Conservation (phyloP, 2,329 filamentous ascomycete species). For the Xylariaceae sp. region DNA sequence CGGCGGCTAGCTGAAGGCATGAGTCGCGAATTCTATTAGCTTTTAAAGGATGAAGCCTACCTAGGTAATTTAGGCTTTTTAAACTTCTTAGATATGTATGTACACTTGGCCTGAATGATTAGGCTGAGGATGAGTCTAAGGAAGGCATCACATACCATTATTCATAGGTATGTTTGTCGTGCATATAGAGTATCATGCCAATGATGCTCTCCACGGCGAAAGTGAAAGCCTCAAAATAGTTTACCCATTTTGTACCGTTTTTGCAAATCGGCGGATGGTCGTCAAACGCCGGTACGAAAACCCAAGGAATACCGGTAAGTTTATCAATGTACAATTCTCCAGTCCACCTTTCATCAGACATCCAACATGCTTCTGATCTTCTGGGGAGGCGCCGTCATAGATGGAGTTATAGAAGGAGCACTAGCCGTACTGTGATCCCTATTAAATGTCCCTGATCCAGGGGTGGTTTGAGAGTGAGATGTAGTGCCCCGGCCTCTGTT, state of each 20-base stretch:
- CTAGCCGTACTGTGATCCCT: slow-evolving; percentile 44
- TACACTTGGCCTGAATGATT: neutral
- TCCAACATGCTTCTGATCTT: slow-evolving; percentile 55
- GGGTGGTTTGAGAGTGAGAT: slow-evolving; percentile 6
- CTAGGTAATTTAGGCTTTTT: neutral
- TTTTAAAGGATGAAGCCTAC: neutral
- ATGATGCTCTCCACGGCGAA: neutral
- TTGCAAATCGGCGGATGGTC: neutral
- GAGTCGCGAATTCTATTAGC: neutral
- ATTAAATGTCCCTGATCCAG: slow-evolving; percentile 31
- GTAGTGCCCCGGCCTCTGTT: slow-evolving; percentile 24
- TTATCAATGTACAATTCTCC: neutral
- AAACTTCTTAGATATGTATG: neutral
- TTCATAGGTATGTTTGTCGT: neutral
- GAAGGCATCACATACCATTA: neutral
- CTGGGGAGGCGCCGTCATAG: slow-evolving; percentile 45
- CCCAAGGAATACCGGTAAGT: slow-evolving; percentile 2
- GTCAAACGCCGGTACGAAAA: slow-evolving; percentile 10
- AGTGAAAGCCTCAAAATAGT: neutral
- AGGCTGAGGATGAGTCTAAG: neutral
- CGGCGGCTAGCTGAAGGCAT: neutral
- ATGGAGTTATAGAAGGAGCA: slow-evolving; percentile 41
- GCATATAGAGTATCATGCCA: neutral
- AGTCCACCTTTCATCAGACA: slow-evolving; percentile 33
- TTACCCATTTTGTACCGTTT: neutral